Conservation (phyloP, 1,284 basidiomycete genomes). For the Moesziomyces sp. region DNA sequence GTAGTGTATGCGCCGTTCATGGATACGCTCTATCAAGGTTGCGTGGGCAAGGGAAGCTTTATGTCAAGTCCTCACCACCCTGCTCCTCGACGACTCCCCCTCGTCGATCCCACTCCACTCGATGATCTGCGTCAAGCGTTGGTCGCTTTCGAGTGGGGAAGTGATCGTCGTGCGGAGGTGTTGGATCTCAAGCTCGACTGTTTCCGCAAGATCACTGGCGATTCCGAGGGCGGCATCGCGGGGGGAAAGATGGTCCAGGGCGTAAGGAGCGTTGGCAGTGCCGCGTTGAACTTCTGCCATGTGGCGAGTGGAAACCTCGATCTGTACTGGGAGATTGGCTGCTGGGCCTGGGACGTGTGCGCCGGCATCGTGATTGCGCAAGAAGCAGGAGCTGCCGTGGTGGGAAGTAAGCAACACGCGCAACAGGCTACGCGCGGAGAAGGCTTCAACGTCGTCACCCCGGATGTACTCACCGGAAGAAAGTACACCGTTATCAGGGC, state of each 20-base stretch:
- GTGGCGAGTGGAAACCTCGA: constrained; percentile 63
- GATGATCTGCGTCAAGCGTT: constrained; percentile 83
- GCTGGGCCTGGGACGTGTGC: constrained; percentile 70
- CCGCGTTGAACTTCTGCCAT: constrained; percentile 61
- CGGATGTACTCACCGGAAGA: constrained; percentile 80
- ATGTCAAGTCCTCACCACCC: constrained; percentile 70
- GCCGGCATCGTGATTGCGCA: constrained; percentile 91
- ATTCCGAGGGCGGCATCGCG: constrained; percentile 73
- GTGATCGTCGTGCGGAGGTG: constrained; percentile 75
- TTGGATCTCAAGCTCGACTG: constrained; percentile 75
- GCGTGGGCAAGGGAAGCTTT: constrained; percentile 82
- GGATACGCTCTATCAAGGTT: constrained; percentile 79
- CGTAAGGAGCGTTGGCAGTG: constrained; percentile 56
- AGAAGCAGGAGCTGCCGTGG: constrained; percentile 74
- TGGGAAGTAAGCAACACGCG: constrained; percentile 49
- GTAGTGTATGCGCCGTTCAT: constrained; percentile 81
- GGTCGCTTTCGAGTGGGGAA: constrained; percentile 91
- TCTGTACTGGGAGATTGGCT: constrained; percentile 66
- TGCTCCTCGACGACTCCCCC: constrained; percentile 73
- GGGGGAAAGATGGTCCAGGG: constrained; percentile 89
- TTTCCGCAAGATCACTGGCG: constrained; percentile 81
- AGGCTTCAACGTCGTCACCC: constrained; percentile 71
- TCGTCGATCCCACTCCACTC: constrained; percentile 75
- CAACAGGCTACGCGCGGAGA: constrained; percentile 71
- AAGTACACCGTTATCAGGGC: constrained; percentile 82